Evolutionary conservation across 2,329 filamentous ascomycete species (phyloP).

Genomic region (Arthrobotrys sinensis): DNA sequence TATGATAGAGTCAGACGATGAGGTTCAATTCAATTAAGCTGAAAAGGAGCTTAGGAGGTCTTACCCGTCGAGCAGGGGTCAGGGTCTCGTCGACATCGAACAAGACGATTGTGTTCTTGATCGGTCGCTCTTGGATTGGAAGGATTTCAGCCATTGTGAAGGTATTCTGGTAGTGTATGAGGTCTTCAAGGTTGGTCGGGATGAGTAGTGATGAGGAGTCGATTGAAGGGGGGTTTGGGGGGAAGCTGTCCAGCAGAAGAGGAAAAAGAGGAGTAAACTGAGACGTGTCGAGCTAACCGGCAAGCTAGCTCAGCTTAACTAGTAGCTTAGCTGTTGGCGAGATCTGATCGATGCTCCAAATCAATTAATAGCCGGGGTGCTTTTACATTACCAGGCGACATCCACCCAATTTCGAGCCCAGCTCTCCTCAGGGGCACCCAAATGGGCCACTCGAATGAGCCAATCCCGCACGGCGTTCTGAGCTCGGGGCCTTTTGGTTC

Average conservation of each 20-base stretch:
- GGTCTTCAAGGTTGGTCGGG: background rate
- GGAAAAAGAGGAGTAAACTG: conserved; percentile 40
- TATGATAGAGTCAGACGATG: background rate
- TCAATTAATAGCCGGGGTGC: too few species aligned
- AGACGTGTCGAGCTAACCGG: conserved; percentile 42
- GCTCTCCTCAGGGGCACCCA: conserved; percentile 3
- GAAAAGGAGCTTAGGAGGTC: conserved; percentile 63
- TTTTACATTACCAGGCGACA: too few species aligned
- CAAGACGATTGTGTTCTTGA: conserved; percentile 93
- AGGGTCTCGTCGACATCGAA: conserved; percentile 98
- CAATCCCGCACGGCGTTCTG: conserved; percentile 16
- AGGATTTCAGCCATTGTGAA: conserved; percentile 23
- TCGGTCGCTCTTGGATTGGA: conserved; percentile 75
- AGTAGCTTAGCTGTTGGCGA: conserved; percentile 17
- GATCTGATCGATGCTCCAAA: conserved; percentile 24
- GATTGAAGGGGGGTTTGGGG: background rate
- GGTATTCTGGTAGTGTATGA: background rate
- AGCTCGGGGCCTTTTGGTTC: conserved; percentile 39
- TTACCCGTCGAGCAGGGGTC: conserved; percentile 83
- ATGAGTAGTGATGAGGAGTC: background rate
- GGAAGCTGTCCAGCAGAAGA: background rate
- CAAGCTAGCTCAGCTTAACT: conserved; percentile 28
- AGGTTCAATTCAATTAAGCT: conserved; percentile 34
- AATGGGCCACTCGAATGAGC: too few species aligned
- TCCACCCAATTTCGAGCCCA: too few species aligned